These are phyloP conservation scores for Dorcoceras hygrometricum DNA, from an alignment of 257 asterid genomes.

Conservation along the genomic window DNA sequence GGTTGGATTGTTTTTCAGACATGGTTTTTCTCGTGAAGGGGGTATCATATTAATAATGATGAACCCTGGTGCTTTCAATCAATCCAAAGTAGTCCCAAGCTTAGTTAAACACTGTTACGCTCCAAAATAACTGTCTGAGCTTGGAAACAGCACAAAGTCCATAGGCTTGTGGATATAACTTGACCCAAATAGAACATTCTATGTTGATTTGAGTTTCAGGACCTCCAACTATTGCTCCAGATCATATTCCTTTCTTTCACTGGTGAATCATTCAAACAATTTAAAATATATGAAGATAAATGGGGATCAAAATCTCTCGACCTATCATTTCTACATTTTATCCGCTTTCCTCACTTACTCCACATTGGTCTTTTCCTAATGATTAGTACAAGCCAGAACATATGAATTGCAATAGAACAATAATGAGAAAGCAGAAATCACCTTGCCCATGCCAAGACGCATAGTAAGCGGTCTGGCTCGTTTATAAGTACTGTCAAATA, in stretches of 20 bases:
- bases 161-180: not conserved
- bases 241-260: too few species aligned
- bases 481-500: constrained; percentile 80
- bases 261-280: not conserved
- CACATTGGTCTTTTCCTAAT: not conserved
- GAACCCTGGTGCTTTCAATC: too few species aligned
- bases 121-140: too few species aligned
- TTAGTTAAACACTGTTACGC: too few species aligned
- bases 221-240: too few species aligned
- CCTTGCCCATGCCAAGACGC: constrained; percentile 93
- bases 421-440: constrained; percentile 24
- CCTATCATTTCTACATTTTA: not conserved
- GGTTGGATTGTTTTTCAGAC: too few species aligned
- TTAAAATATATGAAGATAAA: not conserved
- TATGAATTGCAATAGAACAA: not conserved
- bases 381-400: not conserved
- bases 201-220: not conserved
- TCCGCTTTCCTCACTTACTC: not conserved
- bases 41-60: too few species aligned
- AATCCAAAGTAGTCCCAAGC: too few species aligned
- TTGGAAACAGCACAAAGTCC: too few species aligned
- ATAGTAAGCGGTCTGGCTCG: constrained; percentile 84
- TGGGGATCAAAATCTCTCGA: not conserved
- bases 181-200: not conserved
- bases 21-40: too few species aligned